Evolutionary conservation across 352 stramenopile species (phyloP).

Genomic region (Paralagenidium karlingii): DNA sequence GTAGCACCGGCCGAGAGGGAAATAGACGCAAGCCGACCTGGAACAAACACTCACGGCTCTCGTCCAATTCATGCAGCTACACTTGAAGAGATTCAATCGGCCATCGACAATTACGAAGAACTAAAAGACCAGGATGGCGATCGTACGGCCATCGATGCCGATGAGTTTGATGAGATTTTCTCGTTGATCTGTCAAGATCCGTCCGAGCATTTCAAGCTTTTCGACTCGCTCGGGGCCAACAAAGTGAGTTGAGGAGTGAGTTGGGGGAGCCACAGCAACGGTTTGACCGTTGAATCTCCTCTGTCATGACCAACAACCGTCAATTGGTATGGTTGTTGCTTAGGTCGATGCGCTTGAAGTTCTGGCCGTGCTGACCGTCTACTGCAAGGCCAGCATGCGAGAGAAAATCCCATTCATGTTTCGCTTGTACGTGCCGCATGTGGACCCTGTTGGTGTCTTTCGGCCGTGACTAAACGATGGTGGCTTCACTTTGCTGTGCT

Average conservation of each 20-base stretch:
- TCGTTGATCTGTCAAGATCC: conserved; percentile 59
- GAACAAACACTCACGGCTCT: not conserved
- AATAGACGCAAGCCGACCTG: no score
- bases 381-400: conserved; percentile 46
- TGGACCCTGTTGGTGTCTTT: not conserved
- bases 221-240: conserved; percentile 39
- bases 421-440: conserved; percentile 19
- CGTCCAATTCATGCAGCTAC: conserved; percentile 7
- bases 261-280: not conserved
- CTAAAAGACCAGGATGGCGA: conserved; percentile 50
- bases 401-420: conserved; percentile 61
- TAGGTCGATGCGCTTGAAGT: conserved; percentile 67
- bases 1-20: no score
- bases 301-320: not conserved
- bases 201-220: conserved; percentile 52
- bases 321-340: conserved; percentile 1
- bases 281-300: conserved; percentile 1
- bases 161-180: conserved; percentile 73
- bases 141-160: conserved; percentile 59
- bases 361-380: conserved; percentile 63
- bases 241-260: no score
- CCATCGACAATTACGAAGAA: conserved; percentile 47
- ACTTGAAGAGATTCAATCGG: conserved; percentile 23
- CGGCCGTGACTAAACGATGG: no score
- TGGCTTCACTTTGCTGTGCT: no score